Percentiles rank a stretch among this genome's conserved stretches.
These are phyloP conservation scores for Tylopilus sp. DNA, from an alignment of 1,284 basidiomycete genomes.

Conservation along the genomic window DNA sequence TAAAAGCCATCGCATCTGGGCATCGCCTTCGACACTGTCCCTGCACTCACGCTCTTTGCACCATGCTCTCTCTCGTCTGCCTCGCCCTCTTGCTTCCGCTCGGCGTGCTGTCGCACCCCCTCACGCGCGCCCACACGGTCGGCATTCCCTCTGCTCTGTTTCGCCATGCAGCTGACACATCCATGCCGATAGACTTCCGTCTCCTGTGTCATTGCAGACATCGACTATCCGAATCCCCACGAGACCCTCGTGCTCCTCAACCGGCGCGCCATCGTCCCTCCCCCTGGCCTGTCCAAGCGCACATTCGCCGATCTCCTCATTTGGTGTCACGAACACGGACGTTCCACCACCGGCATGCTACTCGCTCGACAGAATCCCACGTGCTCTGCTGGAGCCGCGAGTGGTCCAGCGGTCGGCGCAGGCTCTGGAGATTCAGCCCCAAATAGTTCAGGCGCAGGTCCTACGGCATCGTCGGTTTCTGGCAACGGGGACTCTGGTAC, in stretches of 20 bases:
- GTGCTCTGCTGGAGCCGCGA: slow-evolving; percentile 13
- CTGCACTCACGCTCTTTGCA: slow-evolving; percentile 12
- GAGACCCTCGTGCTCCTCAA: slow-evolving; percentile 27
- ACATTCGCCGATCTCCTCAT: slow-evolving; percentile 30
- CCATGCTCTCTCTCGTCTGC: slow-evolving; percentile 23
- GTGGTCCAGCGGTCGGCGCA: background rate
- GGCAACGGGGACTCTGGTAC: background rate
- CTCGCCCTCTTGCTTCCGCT: slow-evolving; percentile 25
- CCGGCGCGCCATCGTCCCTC: slow-evolving; percentile 21
- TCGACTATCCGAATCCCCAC: slow-evolving; percentile 25
- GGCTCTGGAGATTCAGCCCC: background rate
- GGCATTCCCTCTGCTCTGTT: background rate
- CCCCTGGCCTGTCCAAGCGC: slow-evolving; percentile 24
- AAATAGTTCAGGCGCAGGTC: background rate
- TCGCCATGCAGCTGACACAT: background rate
- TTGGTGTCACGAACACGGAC: slow-evolving; percentile 28
- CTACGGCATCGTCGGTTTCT: slow-evolving; percentile 10
- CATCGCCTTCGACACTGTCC: background rate
- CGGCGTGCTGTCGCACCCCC: slow-evolving; percentile 17
- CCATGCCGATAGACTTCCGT: slow-evolving; percentile 6
- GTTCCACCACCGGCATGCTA: slow-evolving; percentile 9
- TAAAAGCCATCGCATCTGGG: background rate
- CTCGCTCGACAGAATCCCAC: slow-evolving; percentile 28
- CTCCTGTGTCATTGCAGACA: slow-evolving; percentile 29
- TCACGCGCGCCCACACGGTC: slow-evolving; percentile 15